Evolutionary conservation across 139 green algal genomes (phyloP), one percentile per base, ranked within the genome.

Genomic region (Raphidocelis subcapitata): DNA sequence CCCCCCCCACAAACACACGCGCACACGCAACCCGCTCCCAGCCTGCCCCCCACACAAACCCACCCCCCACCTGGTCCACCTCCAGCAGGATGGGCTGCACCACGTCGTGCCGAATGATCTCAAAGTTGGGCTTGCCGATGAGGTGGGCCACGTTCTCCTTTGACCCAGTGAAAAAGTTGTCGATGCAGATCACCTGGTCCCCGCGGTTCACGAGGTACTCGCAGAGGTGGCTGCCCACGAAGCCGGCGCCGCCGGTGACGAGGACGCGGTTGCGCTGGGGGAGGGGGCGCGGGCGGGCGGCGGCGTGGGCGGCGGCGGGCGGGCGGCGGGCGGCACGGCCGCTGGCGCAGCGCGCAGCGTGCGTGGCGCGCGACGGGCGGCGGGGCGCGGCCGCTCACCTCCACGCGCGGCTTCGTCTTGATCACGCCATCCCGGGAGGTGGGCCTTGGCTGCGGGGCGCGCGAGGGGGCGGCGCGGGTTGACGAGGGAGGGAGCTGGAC

Each of bases 131-230:
- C 69, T 89, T 90, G 72, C 72, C 88, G 1, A 99, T 73, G 49
- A 98, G 82, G 75, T 98, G 94, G 14, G 84, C 78, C 14, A 99
- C 81, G 77, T 99, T 99, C 33, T 97, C 93, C 72, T 97, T 97
- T 81, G 81, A 91, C 35, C 95, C 96, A 8, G 96, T 99, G 90
- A 99, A 99, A 77, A 99, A 98, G 79, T 98, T 99, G 83, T 99
- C 96, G 24, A 98, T 28, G 85, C 95, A 98, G 69, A 98, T 97
- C 16, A 99, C 94, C 80, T 97, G 88, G 74, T 97, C 91, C 18
- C 94, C 94, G 16, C 92, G 74, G 8, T 89, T 79, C 29, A 98
- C 92, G 10, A 98, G 87, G 71, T 82, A 97, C 8, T 95, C 91
- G 81, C 92, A 97, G 21, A 99, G 84, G 74, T 99, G 95, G 61